Evolutionary conservation across 306 rosid species (phyloP).

Genomic region (Malus sieversii): DNA sequence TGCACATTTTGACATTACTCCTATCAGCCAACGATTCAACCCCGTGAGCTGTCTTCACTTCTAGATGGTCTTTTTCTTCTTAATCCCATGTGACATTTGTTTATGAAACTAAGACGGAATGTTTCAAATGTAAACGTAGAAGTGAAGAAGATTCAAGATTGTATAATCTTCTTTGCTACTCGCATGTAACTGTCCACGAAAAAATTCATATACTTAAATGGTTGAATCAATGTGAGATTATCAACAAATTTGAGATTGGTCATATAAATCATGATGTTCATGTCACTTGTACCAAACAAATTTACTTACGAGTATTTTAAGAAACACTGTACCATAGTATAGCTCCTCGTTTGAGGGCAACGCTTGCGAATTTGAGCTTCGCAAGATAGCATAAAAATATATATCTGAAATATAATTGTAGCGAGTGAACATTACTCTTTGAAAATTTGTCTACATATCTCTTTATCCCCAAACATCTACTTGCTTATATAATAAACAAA

Average conservation of each 20-base stretch:
- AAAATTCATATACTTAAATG: neutral
- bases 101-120: neutral
- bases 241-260: too few species aligned
- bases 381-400: neutral
- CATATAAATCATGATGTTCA: neutral
- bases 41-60: neutral
- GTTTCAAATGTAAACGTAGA: neutral
- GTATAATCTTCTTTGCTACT: neutral
- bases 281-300: neutral
- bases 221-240: neutral
- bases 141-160: neutral
- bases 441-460: neutral
- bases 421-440: neutral
- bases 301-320: neutral
- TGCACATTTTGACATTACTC: neutral
- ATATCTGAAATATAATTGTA: too few species aligned
- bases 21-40: neutral
- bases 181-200: neutral
- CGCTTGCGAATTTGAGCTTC: neutral
- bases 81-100: neutral
- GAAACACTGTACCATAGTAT: neutral
- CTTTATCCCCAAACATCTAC: neutral
- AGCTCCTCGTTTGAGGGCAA: too few species aligned
- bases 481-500: neutral
- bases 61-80: constrained; percentile 10